Conservation (phyloP, 2,329 filamentous ascomycete species). For the Cercospora sesami region DNA sequence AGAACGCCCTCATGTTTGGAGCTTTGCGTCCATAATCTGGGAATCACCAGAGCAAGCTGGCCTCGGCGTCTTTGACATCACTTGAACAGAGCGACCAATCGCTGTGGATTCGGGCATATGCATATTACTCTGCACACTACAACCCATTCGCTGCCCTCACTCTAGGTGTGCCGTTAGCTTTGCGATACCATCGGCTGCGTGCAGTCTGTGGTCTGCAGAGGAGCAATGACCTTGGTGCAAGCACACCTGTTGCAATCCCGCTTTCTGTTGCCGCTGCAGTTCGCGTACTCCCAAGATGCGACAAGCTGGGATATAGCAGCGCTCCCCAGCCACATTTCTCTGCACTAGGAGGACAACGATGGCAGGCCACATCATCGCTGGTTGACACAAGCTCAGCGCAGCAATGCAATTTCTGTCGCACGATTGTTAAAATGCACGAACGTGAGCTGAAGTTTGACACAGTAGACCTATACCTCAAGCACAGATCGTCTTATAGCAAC, state of each 20-base stretch:
- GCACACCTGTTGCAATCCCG: background rate
- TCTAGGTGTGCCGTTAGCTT: background rate
- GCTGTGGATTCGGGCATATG: background rate
- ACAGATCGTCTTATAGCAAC: background rate
- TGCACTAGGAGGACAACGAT: background rate
- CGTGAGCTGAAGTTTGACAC: background rate
- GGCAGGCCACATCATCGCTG: background rate
- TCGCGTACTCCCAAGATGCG: background rate
- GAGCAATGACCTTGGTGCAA: background rate
- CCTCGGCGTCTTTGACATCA: background rate
- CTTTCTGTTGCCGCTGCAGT: background rate
- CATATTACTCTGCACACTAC: background rate
- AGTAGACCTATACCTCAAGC: background rate
- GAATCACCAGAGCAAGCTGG: background rate
- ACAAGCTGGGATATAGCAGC: background rate
- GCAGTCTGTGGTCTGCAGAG: background rate
- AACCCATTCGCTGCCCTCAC: background rate
- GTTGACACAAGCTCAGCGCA: background rate
- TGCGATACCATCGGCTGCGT: background rate
- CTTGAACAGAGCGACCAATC: background rate
- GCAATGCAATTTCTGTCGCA: background rate
- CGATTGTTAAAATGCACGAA: background rate
- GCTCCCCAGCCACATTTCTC: background rate
- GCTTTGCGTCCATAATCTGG: slow-evolving; percentile 33
- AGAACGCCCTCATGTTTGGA: slow-evolving; percentile 40